Percentiles rank a stretch among this genome's conserved stretches.
phyloP scores from a whole-genome alignment of 129 eudicot species.

The Pulicaria dysenterica region DNA sequence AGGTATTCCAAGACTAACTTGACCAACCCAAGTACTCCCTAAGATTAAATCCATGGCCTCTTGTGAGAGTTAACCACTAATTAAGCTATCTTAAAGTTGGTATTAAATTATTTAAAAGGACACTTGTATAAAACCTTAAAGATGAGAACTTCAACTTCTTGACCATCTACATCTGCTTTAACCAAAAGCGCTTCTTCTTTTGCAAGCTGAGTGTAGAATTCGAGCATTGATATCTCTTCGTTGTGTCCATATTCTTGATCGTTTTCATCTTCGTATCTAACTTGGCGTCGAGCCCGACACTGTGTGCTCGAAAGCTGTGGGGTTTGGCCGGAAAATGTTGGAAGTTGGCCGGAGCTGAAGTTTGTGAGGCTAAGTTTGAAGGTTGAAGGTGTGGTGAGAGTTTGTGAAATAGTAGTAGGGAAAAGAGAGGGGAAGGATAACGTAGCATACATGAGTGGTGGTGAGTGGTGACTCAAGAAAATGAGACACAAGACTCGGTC shows the following conservation, averaged over 20 bases:
- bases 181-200: conserved; percentile 70
- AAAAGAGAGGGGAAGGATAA: conserved; percentile 38
- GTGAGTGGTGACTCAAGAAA: neutral
- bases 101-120: too few species aligned
- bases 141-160: conserved; percentile 59
- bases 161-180: conserved; percentile 58
- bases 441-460: conserved; percentile 42
- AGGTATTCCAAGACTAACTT: too few species aligned
- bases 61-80: too few species aligned
- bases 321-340: neutral
- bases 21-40: too few species aligned
- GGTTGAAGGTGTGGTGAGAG: conserved; percentile 26
- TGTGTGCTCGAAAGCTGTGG: neutral
- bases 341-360: conserved; percentile 2
- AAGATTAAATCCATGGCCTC: too few species aligned
- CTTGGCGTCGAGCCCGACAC: conserved; percentile 56
- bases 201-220: conserved; percentile 57
- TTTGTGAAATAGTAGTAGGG: conserved; percentile 28
- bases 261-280: conserved; percentile 39
- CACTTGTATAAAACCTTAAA: conserved; percentile 48
- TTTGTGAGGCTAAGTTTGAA: neutral
- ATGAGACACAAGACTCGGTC: neutral
- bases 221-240: conserved; percentile 66
- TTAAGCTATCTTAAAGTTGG: too few species aligned
- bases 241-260: conserved; percentile 58